These are phyloP conservation scores for Paramecium sexaurelia DNA, from an alignment of 73 alveolate genomes.

Conservation along the genomic window DNA sequence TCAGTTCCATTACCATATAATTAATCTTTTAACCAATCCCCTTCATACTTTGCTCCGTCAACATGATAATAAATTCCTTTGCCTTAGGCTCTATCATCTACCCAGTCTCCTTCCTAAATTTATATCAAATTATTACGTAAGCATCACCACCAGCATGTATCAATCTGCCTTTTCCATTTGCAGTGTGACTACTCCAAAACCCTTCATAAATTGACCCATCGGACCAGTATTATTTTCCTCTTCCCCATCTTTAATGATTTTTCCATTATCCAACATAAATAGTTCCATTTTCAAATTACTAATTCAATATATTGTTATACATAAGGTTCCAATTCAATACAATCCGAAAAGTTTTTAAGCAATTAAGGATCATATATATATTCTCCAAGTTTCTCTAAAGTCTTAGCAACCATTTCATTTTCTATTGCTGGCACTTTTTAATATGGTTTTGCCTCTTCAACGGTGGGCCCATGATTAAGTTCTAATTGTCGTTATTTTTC, in stretches of 20 bases:
- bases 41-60: constrained; percentile 67
- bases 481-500: not conserved
- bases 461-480: constrained; percentile 18
- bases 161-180: constrained; percentile 81
- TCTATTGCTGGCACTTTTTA: not conserved
- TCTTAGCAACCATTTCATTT: constrained; percentile 57
- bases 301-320: not conserved
- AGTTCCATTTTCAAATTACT: constrained; percentile 66
- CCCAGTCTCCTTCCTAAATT: constrained; percentile 74
- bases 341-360: not conserved
- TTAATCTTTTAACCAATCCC: constrained; percentile 68
- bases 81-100: constrained; percentile 76
- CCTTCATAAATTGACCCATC: constrained; percentile 86
- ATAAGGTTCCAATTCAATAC: constrained; percentile 53
- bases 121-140: not conserved
- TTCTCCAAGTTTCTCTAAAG: constrained; percentile 45
- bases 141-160: constrained; percentile 81
- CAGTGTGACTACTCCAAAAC: constrained; percentile 77
- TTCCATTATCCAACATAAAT: constrained; percentile 83
- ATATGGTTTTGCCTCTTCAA: constrained; percentile 57
- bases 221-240: constrained; percentile 78
- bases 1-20: constrained; percentile 63
- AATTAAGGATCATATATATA: constrained; percentile 32
- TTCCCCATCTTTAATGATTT: constrained; percentile 76
- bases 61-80: constrained; percentile 65